Conservation (phyloP, 1,139 yeast genomes). For the Zygotorulaspora mrakii region DNA sequence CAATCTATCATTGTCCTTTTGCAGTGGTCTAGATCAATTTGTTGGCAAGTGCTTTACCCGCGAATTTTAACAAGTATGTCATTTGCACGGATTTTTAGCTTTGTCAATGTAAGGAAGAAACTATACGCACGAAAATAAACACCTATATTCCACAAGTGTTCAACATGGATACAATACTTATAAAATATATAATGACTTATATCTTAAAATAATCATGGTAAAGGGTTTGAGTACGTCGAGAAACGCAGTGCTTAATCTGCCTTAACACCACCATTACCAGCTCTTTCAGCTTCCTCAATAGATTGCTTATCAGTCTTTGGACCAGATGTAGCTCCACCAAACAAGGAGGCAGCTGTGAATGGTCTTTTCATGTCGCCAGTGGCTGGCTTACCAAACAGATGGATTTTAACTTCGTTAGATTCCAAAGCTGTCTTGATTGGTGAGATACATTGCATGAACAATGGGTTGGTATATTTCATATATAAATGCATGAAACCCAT, state of each 20-base stretch:
- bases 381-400: slow-evolving; percentile 79
- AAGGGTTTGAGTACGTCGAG: not conserved
- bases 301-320: slow-evolving; percentile 81
- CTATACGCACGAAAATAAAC: no score
- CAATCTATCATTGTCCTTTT: slow-evolving; percentile 20
- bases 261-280: slow-evolving; percentile 89
- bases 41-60: no score
- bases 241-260: slow-evolving; percentile 54
- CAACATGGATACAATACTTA: not conserved
- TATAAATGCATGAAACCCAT: slow-evolving; percentile 98
- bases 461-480: slow-evolving; percentile 97
- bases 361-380: slow-evolving; percentile 95
- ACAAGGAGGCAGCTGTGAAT: slow-evolving; percentile 81
- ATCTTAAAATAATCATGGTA: no score
- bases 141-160: not conserved
- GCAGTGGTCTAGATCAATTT: no score
- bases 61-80: no score
- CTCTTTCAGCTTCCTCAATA: slow-evolving; percentile 77
- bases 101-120: no score
- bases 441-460: slow-evolving; percentile 89
- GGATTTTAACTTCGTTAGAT: slow-evolving; percentile 87
- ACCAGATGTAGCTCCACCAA: slow-evolving; percentile 56
- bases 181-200: not conserved
- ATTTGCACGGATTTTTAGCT: no score
- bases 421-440: slow-evolving; percentile 90